phyloP scores from a whole-genome alignment of 345 rosid species.

The Gynandropsis gynandra region DNA sequence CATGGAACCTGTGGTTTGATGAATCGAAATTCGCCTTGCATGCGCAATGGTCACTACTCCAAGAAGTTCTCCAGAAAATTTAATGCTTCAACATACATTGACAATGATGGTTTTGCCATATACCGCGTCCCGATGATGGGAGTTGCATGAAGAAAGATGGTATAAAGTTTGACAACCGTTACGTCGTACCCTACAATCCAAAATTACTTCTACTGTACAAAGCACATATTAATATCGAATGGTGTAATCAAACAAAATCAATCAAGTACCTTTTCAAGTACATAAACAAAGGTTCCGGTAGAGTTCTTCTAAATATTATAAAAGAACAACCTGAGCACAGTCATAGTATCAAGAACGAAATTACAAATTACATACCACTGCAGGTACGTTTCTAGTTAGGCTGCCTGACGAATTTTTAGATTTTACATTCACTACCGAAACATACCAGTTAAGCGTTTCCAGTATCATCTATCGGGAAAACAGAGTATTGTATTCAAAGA shows the following conservation, averaged over 20 bases:
- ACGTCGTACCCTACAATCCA: too few species aligned
- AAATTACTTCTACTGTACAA: too few species aligned
- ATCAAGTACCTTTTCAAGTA: too few species aligned
- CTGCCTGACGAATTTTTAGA: not conserved
- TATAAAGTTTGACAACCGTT: not conserved
- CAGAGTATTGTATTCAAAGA: not conserved
- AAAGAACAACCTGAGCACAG: not conserved
- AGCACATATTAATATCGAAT: too few species aligned
- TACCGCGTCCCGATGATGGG: constrained; percentile 3
- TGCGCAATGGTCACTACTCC: not conserved
- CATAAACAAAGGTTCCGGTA: too few species aligned
- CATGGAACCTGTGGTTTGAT: constrained; percentile 6
- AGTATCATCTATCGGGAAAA: not conserved
- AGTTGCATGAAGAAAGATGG: not conserved
- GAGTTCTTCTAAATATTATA: not conserved
- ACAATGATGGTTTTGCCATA: not conserved
- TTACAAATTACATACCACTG: not conserved
- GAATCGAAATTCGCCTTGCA: constrained; percentile 3
- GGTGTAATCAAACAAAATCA: too few species aligned
- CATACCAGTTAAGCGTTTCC: not conserved
- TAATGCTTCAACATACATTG: not conserved
- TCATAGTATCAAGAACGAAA: not conserved
- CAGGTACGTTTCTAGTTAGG: not conserved
- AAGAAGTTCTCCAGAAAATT: not conserved
- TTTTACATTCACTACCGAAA: not conserved